Evolutionary conservation across 805 yeast genomes (phyloP).

Genomic region (Spathaspora gorwiae): DNA sequence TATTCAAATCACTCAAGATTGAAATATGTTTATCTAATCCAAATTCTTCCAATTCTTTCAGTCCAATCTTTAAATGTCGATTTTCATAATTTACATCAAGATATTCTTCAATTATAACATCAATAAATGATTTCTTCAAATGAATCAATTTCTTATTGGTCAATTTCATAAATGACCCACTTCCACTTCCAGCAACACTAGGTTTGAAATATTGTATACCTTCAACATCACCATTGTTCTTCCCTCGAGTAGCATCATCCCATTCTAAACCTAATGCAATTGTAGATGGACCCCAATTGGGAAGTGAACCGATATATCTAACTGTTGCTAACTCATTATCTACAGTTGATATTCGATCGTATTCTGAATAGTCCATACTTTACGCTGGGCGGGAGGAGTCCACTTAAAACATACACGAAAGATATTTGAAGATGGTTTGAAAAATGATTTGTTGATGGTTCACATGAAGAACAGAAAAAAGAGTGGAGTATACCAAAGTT

Average conservation of each 20-base stretch:
- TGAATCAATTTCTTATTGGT: conserved; percentile 28
- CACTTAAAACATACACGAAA: no score
- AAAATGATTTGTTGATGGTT: no score
- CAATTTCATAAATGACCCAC: conserved; percentile 64
- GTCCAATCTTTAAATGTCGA: conserved; percentile 44
- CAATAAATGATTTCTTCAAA: conserved; percentile 27
- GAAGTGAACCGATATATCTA: conserved; percentile 54
- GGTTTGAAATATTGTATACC: conserved; percentile 51
- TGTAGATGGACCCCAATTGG: conserved; percentile 53
- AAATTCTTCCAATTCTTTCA: conserved; percentile 53
- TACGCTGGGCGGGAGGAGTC: no score
- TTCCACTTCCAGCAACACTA: conserved; percentile 18
- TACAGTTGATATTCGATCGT: conserved; percentile 22
- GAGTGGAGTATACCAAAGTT: no score
- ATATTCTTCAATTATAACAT: conserved; percentile 39
- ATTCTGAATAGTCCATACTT: not conserved
- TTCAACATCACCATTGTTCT: conserved; percentile 58
- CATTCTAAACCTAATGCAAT: conserved; percentile 78
- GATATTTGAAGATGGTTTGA: no score
- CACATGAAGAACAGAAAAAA: no score
- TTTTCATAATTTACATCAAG: conserved; percentile 22
- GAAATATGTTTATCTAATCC: conserved; percentile 59
- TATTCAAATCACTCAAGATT: conserved; percentile 43
- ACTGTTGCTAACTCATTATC: conserved; percentile 59
- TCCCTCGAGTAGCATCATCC: conserved; percentile 71